Base-by-base conservation (phyloP, 805 yeast genomes). In the Wickerhamiella qilinensis region DNA sequence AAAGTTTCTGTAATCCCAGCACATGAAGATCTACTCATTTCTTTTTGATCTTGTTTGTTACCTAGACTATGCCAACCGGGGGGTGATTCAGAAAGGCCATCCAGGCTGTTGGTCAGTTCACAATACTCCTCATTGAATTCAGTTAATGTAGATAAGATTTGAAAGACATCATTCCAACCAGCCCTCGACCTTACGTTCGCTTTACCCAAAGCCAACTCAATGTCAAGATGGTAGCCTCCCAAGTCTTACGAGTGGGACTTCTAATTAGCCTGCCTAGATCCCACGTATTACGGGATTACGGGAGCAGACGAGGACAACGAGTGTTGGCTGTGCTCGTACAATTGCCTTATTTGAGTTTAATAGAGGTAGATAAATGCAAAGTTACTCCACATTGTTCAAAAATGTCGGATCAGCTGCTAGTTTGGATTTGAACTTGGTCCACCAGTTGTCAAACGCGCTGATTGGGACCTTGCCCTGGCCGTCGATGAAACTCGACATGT, bases 391-490 rank as follows among this genome's bases (percentile, higher is more conserved):
- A 22, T 64, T 65, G 43, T 83, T 82, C 36, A 88, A 58, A 54
- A 84, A 86, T 38, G 71, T 73, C 2, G 95, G 96, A 53, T 88
- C 93, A 43, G 78, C 80, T 9, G 72, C 67, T 42, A 91, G 50
- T 52, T 79, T 77, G 5, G 70, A 59, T 55, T 72, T 81, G 60
- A 91, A 88, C 58, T 84, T 86, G 46, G 69, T 76, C 98, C 98
- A 60, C 98, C 98, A 88, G 30, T 71, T 77, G 54, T 88, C 93
- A 51, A 88, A 88, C 32, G 75, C 79, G 51, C 77, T 81, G 53
- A 88, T 81, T 3, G 86, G 79, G 2, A 88, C 95, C 48, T 75
- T 82, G 2, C 94, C 93, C 18, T 70, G 64, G 4, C 62, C 55
- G 52, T 84, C 94, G 6, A 84, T 69, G 54, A 86, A 88, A n/a